Evolutionary conservation across 2,329 filamentous ascomycete species (phyloP), one percentile per base, ranked within the genome.

Genomic region (Blumeriella jaapii): DNA sequence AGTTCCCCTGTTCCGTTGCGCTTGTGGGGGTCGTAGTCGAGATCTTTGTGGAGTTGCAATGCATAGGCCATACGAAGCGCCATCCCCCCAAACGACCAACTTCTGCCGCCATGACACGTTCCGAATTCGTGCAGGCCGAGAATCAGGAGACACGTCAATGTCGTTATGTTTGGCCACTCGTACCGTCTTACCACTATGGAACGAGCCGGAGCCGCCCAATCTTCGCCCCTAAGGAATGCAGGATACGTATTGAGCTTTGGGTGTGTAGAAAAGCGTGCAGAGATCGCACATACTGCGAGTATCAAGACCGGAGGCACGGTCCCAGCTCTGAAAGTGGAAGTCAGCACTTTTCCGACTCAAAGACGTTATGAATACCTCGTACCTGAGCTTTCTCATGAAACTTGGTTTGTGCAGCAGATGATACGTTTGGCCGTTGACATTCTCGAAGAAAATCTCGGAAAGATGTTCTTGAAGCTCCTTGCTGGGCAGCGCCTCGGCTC

Each of bases 1-100:
- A 91, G 69, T 43, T 80, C 74, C 2, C 69, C 68, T 9, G 70
- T 65, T 13, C 69, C 68, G 25, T 71, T 71, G n/a, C 68, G 64
- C n/a, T 69, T 70, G 22, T 74, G 60, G 0, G 83, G 82, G 48
- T 93, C 85, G 51, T 82, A 75, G 44, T 93, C 85, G 17, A 94
- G 68, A 56, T 96, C 91, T 54, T 80, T 82, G 61, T 98, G 91
- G 17, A 98, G 63, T 55, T 96, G 89, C 29, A 98, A 64, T 10
- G 91, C 91, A 58, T 93, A 95, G 6, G 89, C 91, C 91, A 96
- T 96, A 24, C 91, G 74, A 52, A 94, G 86, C 10, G 89, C 91
- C 65, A 93, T 87, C 1, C 91, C 91, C 12, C 87, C 87, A 44
- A 96, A 74, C 40, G 93, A 84, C 91, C 91, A 98, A 56, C 87